Conservation (phyloP, 75 land plant species). For the Azolla pinnata region DNA sequence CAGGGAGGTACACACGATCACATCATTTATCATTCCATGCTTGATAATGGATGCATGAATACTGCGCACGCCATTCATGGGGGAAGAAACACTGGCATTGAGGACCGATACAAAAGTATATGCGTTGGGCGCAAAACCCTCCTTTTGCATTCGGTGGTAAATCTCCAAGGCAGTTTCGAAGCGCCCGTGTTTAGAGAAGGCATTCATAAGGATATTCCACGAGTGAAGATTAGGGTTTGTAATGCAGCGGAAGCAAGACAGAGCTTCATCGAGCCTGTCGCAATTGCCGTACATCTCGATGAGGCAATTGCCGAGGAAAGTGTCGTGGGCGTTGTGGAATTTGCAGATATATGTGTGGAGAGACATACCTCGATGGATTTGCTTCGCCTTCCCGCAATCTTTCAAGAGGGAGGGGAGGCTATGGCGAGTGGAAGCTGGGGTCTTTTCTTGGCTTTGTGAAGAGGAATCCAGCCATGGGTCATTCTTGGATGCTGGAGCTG, state of each 20-base stretch:
- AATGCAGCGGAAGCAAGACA: neutral
- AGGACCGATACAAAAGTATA: constrained; percentile 8
- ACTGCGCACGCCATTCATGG: constrained; percentile 4
- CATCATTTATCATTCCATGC: constrained; percentile 2
- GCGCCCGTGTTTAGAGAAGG: constrained; percentile 1
- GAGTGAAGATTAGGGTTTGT: neutral
- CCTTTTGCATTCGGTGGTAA: neutral
- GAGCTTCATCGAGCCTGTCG: constrained; percentile 3
- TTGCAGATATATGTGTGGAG: constrained; percentile 8
- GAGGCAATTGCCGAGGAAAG: constrained; percentile 12
- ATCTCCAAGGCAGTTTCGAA: neutral
- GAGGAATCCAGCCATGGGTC: too few relatives aligned
- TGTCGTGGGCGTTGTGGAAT: constrained; percentile 2
- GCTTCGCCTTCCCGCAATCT: neutral
- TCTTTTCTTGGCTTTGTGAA: too few relatives aligned
- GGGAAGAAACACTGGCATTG: constrained; percentile 10
- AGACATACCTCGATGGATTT: neutral
- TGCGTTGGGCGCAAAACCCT: constrained; percentile 8
- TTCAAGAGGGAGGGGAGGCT: neutral
- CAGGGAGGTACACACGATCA: constrained; percentile 13
- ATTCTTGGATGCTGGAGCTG: too few relatives aligned
- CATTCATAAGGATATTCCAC: constrained; percentile 4
- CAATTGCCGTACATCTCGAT: constrained; percentile 17
- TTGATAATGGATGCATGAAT: constrained; percentile 7
- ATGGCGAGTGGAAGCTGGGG: too few relatives aligned